Percentiles rank a stretch among this genome's conserved stretches.
Conservation (phyloP, 495 filamentous ascomycete species). For the Neurospora sp. region DNA sequence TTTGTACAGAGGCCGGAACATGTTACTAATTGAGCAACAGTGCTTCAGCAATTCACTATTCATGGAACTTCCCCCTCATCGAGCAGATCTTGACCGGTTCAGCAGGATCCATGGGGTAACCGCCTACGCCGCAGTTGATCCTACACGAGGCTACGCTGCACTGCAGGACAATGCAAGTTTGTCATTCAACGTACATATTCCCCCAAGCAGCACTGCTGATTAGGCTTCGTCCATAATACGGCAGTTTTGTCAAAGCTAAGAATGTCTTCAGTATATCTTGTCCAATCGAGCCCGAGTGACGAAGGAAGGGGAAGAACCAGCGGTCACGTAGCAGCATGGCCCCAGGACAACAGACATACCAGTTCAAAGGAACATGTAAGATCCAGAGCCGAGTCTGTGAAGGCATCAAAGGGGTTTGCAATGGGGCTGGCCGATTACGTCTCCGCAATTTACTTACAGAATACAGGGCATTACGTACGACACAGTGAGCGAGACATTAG, state of each 20-base stretch:
- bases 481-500: background rate
- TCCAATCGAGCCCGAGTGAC: background rate
- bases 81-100: no score
- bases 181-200: background rate
- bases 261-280: background rate
- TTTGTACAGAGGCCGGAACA: background rate
- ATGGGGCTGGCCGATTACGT: background rate
- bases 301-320: background rate
- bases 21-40: background rate
- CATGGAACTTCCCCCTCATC: background rate
- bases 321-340: background rate
- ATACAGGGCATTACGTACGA: background rate
- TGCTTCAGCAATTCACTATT: background rate
- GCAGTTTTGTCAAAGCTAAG: background rate
- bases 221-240: background rate
- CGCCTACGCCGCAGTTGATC: no score
- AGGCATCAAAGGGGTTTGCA: background rate
- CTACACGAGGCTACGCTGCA: no score
- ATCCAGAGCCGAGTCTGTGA: background rate
- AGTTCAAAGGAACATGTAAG: background rate
- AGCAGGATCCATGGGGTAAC: no score
- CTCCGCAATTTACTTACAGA: background rate
- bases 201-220: background rate
- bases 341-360: background rate
- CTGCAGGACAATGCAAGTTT: background rate